These are phyloP conservation scores for Ceratocystis huliohia DNA, from an alignment of 2,329 filamentous ascomycete genomes.

Conservation along the genomic window DNA sequence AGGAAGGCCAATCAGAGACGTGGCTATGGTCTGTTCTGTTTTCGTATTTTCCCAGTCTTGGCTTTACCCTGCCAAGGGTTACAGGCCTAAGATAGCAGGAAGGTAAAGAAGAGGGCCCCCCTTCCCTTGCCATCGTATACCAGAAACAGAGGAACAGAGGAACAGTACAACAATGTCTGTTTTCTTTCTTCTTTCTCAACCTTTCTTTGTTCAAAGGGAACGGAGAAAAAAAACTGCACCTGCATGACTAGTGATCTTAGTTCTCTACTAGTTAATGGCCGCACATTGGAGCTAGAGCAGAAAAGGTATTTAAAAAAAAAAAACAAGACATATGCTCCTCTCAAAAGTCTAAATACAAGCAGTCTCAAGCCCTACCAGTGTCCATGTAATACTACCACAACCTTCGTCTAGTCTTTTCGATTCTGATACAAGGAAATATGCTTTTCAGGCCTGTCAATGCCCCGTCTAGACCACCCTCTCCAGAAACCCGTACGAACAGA, in stretches of 20 bases:
- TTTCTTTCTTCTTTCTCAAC: not conserved
- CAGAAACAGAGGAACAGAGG: not conserved
- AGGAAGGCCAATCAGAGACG: not conserved
- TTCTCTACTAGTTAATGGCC: not conserved
- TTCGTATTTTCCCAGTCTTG: not conserved
- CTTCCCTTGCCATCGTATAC: too few relatives aligned
- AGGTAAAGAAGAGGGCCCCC: not conserved
- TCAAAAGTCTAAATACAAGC: not conserved
- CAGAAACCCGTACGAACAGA: too few relatives aligned
- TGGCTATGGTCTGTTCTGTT: too few relatives aligned
- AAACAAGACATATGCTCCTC: not conserved
- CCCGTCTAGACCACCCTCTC: too few relatives aligned
- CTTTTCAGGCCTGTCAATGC: not conserved
- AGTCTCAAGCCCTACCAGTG: not conserved
- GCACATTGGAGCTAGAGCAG: not conserved
- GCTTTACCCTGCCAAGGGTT: not conserved
- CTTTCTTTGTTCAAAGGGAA: not conserved
- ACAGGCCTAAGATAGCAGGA: not conserved
- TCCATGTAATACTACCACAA: not conserved
- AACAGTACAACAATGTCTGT: not conserved
- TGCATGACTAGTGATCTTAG: conserved; percentile 27
- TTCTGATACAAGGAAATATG: not conserved
- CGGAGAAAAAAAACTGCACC: not conserved
- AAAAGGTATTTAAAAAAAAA: not conserved
- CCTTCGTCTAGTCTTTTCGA: too few relatives aligned